These are phyloP conservation scores for Chrysosporium queenslandicum DNA, from an alignment of 2,329 filamentous ascomycete genomes.

Conservation along the genomic window DNA sequence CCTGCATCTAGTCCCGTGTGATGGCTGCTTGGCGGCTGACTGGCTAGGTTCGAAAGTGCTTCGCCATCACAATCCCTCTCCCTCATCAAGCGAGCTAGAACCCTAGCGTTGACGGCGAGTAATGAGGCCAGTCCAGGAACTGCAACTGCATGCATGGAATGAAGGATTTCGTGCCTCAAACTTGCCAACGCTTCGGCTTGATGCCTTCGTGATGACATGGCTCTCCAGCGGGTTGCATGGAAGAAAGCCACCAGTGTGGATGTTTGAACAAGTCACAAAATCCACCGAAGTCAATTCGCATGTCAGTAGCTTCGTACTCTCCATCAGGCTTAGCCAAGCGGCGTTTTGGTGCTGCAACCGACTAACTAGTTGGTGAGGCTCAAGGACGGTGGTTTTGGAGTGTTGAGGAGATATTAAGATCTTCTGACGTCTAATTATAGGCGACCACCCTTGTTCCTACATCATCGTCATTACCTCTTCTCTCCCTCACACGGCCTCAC, in stretches of 20 bases:
- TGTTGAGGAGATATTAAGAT: background rate
- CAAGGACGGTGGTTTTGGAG: background rate
- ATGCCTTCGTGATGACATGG: background rate
- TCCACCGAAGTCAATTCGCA: background rate
- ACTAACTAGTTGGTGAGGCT: background rate
- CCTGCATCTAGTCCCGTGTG: conserved; percentile 4
- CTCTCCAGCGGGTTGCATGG: background rate
- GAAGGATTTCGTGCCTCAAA: background rate
- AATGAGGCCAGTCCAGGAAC: no score
- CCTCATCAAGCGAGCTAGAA: background rate
- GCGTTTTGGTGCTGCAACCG: background rate
- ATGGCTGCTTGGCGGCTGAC: background rate
- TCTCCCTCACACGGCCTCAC: background rate
- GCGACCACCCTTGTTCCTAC: background rate
- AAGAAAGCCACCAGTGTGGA: background rate
- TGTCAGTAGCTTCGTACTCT: background rate
- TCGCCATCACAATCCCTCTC: background rate
- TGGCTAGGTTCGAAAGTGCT: background rate
- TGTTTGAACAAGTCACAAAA: background rate
- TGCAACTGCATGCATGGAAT: background rate
- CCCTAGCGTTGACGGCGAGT: no score
- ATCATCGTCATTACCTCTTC: conserved; percentile 1
- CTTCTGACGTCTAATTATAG: conserved; percentile 6
- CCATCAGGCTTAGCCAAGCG: background rate
- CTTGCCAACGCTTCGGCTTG: background rate